These are phyloP conservation scores for Coccomyxa subellipsoidea DNA, from an alignment of 163 green algal species.

Conservation along the genomic window DNA sequence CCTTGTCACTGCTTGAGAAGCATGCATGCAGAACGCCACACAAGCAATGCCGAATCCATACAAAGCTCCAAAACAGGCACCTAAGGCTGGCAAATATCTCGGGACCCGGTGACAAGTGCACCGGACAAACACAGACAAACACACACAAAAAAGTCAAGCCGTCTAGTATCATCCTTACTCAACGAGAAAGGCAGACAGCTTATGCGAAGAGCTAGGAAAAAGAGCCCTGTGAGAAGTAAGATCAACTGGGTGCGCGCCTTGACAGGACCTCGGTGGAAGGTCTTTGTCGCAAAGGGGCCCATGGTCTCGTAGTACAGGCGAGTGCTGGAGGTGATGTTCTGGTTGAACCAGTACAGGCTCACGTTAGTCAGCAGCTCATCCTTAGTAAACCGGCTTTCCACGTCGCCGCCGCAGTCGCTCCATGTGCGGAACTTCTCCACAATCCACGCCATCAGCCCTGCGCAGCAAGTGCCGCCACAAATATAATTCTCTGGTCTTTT, in stretches of 20 bases:
- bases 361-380: conserved; percentile 37
- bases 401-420: conserved; percentile 11
- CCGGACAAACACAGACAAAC: too few relatives aligned
- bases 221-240: not conserved
- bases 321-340: conserved; percentile 29
- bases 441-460: conserved; percentile 37
- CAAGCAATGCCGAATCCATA: too few relatives aligned
- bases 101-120: too few relatives aligned
- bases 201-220: not conserved
- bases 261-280: not conserved
- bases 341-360: conserved; percentile 39
- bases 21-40: too few relatives aligned
- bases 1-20: too few relatives aligned
- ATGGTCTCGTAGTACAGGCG: conserved; percentile 43
- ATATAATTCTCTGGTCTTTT: not conserved
- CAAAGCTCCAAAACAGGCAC: too few relatives aligned
- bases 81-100: too few relatives aligned
- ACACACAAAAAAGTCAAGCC: too few relatives aligned
- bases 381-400: conserved; percentile 9
- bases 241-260: not conserved
- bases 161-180: too few relatives aligned
- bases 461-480: not conserved
- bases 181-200: not conserved
- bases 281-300: not conserved
- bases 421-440: conserved; percentile 39